Evolutionary conservation across 2,329 filamentous ascomycete species (phyloP).

Genomic region (Immersiporthe knoxdaviesiana): DNA sequence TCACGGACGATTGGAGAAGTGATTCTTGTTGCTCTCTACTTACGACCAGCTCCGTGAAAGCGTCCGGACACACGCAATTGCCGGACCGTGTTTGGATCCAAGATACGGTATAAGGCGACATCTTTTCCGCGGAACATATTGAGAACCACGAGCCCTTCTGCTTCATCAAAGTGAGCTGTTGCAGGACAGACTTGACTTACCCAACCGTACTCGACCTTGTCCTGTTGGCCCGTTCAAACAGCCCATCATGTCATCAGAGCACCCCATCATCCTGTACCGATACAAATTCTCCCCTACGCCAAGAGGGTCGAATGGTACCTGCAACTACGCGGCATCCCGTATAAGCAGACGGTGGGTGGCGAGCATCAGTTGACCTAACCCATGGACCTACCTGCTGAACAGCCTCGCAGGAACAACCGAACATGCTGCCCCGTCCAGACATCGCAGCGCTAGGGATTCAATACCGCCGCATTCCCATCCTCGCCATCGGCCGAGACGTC

Average conservation of each 20-base stretch:
- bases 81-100: not conserved
- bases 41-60: not conserved
- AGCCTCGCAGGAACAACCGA: conserved; percentile 62
- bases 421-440: conserved; percentile 68
- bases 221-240: not conserved
- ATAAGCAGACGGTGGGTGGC: conserved; percentile 66
- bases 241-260: conserved; percentile 22
- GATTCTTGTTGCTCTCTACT: not conserved
- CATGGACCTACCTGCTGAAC: conserved; percentile 16
- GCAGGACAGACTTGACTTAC: not conserved
- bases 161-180: not conserved
- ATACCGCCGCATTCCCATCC: conserved; percentile 71
- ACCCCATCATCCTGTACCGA: conserved; percentile 64
- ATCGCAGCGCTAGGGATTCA: conserved; percentile 61
- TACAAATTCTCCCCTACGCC: conserved; percentile 68
- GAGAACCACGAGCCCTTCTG: not conserved
- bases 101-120: not conserved
- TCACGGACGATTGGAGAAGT: not conserved
- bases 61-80: not conserved
- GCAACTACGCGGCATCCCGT: conserved; percentile 65
- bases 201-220: not conserved
- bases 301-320: conserved; percentile 69
- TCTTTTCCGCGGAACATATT: not conserved
- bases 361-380: conserved; percentile 6
- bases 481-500: conserved; percentile 68